A percentile compares a stretch with the other conserved stretches of the same genome.
phyloP scores from a whole-genome alignment of 2,329 filamentous ascomycete species.

The Scedosporium boydii region DNA sequence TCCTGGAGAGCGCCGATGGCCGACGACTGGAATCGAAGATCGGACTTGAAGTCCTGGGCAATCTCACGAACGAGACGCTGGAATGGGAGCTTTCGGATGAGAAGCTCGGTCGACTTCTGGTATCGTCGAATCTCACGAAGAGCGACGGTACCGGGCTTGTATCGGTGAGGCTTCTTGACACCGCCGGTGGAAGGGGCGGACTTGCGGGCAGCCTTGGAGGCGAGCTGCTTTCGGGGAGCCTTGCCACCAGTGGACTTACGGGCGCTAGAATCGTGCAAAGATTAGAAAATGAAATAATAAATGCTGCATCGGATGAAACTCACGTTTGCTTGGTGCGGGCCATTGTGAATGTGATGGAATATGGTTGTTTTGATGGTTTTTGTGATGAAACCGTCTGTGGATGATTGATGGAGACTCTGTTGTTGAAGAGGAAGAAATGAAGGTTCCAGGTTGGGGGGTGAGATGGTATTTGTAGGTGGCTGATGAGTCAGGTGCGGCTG shows the following conservation, averaged over 20 bases:
- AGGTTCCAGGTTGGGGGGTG: slow-evolving; percentile 31
- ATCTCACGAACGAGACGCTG: slow-evolving; percentile 97
- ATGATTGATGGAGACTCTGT: slow-evolving; percentile 14
- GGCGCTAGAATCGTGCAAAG: slow-evolving; percentile 23
- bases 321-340: slow-evolving; percentile 55
- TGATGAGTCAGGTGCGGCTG: slow-evolving; percentile 9
- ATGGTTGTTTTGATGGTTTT: slow-evolving; percentile 17
- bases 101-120: slow-evolving; percentile 92
- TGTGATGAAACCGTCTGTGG: slow-evolving; percentile 15
- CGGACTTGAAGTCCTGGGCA: slow-evolving; percentile 89
- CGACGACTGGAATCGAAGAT: slow-evolving; percentile 95
- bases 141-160: slow-evolving; percentile 91
- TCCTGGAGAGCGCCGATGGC: slow-evolving; percentile 97
- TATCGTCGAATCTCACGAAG: slow-evolving; percentile 98
- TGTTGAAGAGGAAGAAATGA: slow-evolving; percentile 29
- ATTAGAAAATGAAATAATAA: not conserved
- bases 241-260: slow-evolving; percentile 74
- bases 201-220: slow-evolving; percentile 98
- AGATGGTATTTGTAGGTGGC: slow-evolving; percentile 21
- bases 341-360: slow-evolving; percentile 32
- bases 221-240: slow-evolving; percentile 88
- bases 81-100: slow-evolving; percentile 97
- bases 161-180: slow-evolving; percentile 91
- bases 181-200: slow-evolving; percentile 91
- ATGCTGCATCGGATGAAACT: not conserved